Evolutionary conservation across 192 early-diverging fungal genomes (phyloP).

Genomic region (Coemansia sp.): DNA sequence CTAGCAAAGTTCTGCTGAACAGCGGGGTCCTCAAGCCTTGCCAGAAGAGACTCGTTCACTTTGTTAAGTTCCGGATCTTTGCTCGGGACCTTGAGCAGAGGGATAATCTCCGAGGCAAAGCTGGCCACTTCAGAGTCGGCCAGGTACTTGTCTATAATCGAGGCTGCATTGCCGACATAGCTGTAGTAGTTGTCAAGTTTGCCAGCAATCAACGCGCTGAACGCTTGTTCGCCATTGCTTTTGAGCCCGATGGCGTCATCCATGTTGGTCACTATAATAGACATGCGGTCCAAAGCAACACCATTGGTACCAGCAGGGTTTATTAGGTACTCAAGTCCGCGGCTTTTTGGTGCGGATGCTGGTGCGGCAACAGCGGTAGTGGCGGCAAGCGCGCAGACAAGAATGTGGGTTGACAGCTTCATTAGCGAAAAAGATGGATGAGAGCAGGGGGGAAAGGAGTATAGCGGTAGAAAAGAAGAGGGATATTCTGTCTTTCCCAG

Average conservation of each 20-base stretch:
- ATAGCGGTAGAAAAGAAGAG: not conserved
- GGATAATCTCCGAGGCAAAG: not conserved
- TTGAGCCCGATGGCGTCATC: not conserved
- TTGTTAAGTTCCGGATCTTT: not conserved
- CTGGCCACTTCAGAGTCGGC: not conserved
- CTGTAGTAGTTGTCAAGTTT: not conserved
- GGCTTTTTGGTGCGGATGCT: not conserved
- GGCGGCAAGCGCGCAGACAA: constrained; percentile 1
- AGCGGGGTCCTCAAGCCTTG: not conserved
- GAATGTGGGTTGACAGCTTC: not conserved
- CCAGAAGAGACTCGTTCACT: not conserved
- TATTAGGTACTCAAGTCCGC: not conserved
- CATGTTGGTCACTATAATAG: not conserved
- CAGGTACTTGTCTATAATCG: constrained; percentile 1
- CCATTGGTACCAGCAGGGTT: not conserved
- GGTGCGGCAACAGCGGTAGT: not conserved
- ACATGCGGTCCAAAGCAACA: not conserved
- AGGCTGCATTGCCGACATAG: not conserved
- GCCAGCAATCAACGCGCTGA: not conserved
- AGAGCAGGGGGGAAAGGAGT: not conserved
- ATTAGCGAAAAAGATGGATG: not conserved
- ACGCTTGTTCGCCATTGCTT: not conserved
- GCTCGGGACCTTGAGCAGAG: not conserved
- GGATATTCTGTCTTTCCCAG: not conserved
- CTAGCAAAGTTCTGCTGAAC: not conserved